Conservation (phyloP, 176 grass and related monocot species). For the Oryza australiensis region DNA sequence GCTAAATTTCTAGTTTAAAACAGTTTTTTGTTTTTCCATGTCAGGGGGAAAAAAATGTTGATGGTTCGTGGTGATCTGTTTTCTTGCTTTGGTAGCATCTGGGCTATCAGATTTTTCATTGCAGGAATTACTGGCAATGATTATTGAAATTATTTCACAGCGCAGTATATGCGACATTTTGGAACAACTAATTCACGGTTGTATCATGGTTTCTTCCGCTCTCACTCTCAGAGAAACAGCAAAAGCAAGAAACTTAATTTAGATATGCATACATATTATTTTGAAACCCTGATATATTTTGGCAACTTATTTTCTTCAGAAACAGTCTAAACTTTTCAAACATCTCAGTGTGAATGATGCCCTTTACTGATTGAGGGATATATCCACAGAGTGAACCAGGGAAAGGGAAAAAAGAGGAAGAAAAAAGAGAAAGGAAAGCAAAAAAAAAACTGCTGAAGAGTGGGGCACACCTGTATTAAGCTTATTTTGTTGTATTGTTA, state of each 20-base stretch:
- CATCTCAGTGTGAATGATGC: background rate
- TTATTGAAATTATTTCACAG: background rate
- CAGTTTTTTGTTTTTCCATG: background rate
- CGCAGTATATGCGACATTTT: background rate
- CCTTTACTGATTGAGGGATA: background rate
- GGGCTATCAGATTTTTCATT: background rate
- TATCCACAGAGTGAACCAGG: background rate
- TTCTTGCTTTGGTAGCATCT: background rate
- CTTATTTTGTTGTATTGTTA: background rate
- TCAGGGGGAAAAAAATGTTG: background rate
- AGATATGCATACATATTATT: background rate
- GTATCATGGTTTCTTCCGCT: background rate
- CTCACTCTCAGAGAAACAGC: background rate
- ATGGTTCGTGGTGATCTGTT: background rate
- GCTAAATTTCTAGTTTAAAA: background rate
- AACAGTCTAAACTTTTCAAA: background rate
- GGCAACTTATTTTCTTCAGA: background rate
- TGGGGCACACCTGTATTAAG: background rate
- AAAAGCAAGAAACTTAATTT: background rate
- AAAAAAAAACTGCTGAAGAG: too few relatives aligned
- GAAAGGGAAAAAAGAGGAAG: background rate
- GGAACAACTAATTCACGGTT: background rate
- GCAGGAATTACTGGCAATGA: background rate
- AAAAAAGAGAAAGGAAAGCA: too few relatives aligned
- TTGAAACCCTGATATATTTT: background rate